Conservation (phyloP, 2,329 filamentous ascomycete species). For the Teratosphaeria viscida region DNA sequence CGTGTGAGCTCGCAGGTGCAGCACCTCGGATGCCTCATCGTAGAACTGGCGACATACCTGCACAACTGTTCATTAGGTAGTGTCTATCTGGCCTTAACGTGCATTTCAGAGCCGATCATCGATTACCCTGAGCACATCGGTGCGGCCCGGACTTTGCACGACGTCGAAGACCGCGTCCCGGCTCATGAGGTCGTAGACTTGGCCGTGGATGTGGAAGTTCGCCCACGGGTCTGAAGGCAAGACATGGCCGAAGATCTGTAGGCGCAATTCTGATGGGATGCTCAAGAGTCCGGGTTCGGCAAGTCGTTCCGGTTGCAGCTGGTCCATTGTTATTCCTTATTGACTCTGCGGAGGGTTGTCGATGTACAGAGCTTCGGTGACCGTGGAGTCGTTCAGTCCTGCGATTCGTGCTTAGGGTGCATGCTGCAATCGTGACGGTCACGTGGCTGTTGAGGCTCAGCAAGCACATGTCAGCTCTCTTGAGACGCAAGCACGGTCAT, state of each 20-base stretch:
- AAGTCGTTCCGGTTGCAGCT: background rate
- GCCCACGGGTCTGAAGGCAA: background rate
- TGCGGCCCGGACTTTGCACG: background rate
- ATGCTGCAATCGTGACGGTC: background rate
- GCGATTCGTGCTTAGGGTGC: too few relatives aligned
- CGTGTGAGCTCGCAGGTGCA: background rate
- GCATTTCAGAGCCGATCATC: background rate
- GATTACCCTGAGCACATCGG: background rate
- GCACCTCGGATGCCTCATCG: background rate
- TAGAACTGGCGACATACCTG: background rate
- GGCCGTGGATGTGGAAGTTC: background rate
- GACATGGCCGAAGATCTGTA: background rate
- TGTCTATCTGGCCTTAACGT: background rate
- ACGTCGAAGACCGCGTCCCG: background rate
- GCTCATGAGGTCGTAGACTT: background rate
- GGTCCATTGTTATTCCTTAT: background rate
- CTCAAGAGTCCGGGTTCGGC: background rate
- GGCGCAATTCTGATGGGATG: slow-evolving; percentile 1
- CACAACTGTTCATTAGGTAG: background rate
- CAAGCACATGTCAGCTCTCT: background rate
- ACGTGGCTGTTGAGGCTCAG: background rate
- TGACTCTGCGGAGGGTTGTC: background rate
- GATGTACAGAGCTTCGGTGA: background rate
- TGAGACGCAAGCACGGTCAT: background rate
- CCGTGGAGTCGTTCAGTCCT: background rate